phyloP scores from a whole-genome alignment of 2,329 filamentous ascomycete genomes.

The Dichotomopilus funicola region DNA sequence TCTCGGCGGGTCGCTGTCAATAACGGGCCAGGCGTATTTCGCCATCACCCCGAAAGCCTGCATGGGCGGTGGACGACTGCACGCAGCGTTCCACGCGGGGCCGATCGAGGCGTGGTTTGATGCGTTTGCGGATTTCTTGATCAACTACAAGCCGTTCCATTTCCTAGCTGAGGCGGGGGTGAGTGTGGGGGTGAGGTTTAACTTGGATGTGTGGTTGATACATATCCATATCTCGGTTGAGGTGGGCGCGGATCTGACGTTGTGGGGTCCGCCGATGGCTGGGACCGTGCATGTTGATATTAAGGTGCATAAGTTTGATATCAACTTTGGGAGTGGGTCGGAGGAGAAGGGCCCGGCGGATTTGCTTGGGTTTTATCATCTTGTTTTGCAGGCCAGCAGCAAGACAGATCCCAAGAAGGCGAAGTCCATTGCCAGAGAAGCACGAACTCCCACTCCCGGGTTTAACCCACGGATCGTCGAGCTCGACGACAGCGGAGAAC shows the following conservation, averaged over 20 bases:
- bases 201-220: not conserved
- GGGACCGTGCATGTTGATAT: not conserved
- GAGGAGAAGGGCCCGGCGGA: not conserved
- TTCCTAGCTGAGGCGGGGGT: not conserved
- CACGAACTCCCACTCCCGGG: not conserved
- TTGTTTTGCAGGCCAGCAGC: not conserved
- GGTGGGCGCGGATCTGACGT: not conserved
- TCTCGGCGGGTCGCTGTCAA: conserved; percentile 26
- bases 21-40: conserved; percentile 39
- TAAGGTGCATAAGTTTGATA: not conserved
- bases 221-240: not conserved
- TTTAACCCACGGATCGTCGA: not conserved
- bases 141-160: conserved; percentile 1
- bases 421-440: not conserved
- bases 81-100: not conserved
- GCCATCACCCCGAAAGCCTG: conserved; percentile 39
- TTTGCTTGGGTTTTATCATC: not conserved
- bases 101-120: not conserved
- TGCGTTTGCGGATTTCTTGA: conserved; percentile 1
- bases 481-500: not conserved
- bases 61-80: conserved; percentile 32
- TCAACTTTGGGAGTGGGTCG: not conserved
- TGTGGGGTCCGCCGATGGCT: not conserved
- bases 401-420: not conserved
- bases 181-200: not conserved